phyloP scores from a whole-genome alignment of 306 rosid genomes.

The Cucurbita pepo region DNA sequence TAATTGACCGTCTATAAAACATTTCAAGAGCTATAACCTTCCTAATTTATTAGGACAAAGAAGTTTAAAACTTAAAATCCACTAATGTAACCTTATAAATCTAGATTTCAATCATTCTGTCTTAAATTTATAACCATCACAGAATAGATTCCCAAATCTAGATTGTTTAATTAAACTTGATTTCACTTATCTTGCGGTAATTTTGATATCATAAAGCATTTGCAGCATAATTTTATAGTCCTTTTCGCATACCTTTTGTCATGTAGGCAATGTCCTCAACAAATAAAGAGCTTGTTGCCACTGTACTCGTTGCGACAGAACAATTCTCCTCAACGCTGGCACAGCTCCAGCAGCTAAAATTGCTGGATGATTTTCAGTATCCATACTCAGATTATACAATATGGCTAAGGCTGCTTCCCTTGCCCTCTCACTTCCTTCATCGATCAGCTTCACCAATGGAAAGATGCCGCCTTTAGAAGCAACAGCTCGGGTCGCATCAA shows the following conservation, averaged over 20 bases:
- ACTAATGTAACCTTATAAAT: too few relatives aligned
- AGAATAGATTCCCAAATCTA: too few relatives aligned
- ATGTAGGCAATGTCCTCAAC: constrained; percentile 49
- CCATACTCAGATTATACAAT: constrained; percentile 67
- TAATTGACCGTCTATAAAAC: too few relatives aligned
- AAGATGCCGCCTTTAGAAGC: constrained; percentile 42
- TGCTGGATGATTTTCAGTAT: constrained; percentile 54
- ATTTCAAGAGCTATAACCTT: too few relatives aligned
- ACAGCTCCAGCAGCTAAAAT: constrained; percentile 65
- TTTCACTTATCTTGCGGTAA: too few relatives aligned
- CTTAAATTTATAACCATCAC: too few relatives aligned
- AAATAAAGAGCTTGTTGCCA: constrained; percentile 68
- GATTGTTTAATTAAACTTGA: too few relatives aligned
- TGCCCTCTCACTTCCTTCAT: constrained; percentile 57
- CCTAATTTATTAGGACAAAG: too few relatives aligned
- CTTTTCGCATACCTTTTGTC: constrained; percentile 2
- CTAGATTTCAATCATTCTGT: too few relatives aligned
- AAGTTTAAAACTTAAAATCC: too few relatives aligned
- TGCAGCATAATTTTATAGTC: not conserved
- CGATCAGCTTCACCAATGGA: constrained; percentile 55
- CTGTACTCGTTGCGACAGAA: constrained; percentile 43
- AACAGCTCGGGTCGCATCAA: constrained; percentile 40
- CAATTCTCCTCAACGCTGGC: constrained; percentile 43
- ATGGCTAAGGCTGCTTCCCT: constrained; percentile 62
- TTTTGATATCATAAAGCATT: not conserved